Conservation (phyloP, 257 asterid species). For the Solanum habrochaites region DNA sequence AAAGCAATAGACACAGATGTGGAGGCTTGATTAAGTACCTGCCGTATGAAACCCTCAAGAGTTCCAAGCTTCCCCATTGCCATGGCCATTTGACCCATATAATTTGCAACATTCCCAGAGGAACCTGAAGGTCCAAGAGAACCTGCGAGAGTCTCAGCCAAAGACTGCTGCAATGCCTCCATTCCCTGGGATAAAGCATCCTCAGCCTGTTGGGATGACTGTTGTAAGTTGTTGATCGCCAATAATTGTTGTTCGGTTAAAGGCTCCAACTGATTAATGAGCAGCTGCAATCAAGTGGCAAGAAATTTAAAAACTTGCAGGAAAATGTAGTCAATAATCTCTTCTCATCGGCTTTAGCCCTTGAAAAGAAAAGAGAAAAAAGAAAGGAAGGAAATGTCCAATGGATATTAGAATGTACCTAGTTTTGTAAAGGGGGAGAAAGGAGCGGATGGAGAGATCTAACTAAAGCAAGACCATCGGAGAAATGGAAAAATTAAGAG, state of each 20-base stretch:
- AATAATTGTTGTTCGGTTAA: slow-evolving; percentile 76
- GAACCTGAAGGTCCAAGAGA: slow-evolving; percentile 74
- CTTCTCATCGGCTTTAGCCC: not conserved
- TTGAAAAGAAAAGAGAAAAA: not conserved
- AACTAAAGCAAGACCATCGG: not conserved
- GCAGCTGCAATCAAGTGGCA: slow-evolving; percentile 48
- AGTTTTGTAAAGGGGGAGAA: not conserved
- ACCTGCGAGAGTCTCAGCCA: slow-evolving; percentile 86
- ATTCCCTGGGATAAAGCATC: slow-evolving; percentile 95
- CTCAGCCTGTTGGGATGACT: slow-evolving; percentile 86
- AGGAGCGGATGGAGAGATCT: not conserved
- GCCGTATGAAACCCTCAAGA: slow-evolving; percentile 89
- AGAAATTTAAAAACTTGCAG: not conserved
- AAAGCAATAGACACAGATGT: not conserved
- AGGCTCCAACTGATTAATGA: slow-evolving; percentile 80
- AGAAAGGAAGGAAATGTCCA: not conserved
- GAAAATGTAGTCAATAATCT: not conserved
- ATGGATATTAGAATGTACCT: not conserved
- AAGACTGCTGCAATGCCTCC: slow-evolving; percentile 93
- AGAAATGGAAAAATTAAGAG: not conserved
- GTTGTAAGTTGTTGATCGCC: slow-evolving; percentile 78
- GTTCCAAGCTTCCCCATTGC: slow-evolving; percentile 94
- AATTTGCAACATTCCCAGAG: slow-evolving; percentile 81
- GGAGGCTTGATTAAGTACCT: slow-evolving; percentile 28
- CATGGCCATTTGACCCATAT: slow-evolving; percentile 99